Conservation (phyloP, 495 filamentous ascomycete genomes). For the Penicillium pulvis region DNA sequence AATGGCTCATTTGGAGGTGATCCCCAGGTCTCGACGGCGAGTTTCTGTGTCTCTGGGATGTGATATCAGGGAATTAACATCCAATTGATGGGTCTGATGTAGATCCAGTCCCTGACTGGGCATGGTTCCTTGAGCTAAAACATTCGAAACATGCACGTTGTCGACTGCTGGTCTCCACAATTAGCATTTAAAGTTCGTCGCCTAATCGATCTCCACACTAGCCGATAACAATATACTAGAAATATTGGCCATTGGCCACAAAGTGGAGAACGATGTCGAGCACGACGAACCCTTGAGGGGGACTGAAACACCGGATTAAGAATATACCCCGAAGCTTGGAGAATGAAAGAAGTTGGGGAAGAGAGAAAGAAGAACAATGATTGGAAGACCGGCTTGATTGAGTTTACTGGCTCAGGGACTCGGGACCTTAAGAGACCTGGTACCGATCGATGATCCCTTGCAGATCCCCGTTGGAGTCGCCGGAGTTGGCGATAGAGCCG, state of each 20-base stretch:
- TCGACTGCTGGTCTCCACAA: constrained; percentile 4
- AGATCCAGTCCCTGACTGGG: constrained; percentile 3
- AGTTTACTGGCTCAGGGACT: constrained; percentile 7
- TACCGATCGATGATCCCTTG: constrained; percentile 20
- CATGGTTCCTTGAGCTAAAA: not conserved
- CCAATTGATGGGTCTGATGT: not conserved
- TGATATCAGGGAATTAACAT: not conserved
- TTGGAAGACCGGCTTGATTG: not conserved
- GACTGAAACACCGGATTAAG: not conserved
- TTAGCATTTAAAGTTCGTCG: constrained; percentile 6
- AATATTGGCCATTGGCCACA: not conserved
- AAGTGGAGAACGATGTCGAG: not conserved
- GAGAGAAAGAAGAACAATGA: not conserved
- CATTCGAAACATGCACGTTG: constrained; percentile 4
- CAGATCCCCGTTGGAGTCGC: constrained; percentile 20
- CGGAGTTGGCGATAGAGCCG: constrained; percentile 15
- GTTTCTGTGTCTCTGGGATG: not conserved
- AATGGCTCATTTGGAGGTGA: constrained; percentile 9
- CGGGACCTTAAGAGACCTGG: not conserved
- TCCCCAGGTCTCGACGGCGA: not conserved
- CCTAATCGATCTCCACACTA: not conserved
- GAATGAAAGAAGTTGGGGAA: not conserved
- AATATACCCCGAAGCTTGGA: not conserved
- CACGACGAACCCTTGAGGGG: not conserved
- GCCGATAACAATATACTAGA: not conserved